Evolutionary conservation across 2,329 filamentous ascomycete genomes (phyloP), one percentile per base, ranked within the genome.

Genomic region (Nemania serpens): DNA sequence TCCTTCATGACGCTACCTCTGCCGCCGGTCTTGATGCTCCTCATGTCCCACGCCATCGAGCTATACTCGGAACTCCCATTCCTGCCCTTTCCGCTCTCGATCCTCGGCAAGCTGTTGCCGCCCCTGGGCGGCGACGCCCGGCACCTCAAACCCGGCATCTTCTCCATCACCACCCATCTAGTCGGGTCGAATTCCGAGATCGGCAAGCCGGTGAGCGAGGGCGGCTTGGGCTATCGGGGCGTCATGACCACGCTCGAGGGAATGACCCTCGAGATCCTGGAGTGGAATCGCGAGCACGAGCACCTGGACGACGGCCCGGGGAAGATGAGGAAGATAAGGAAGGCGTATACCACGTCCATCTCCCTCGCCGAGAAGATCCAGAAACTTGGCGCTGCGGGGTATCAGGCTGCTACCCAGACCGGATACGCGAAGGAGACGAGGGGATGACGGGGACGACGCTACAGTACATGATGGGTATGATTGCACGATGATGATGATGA

Each of bases 131-230:
- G 77, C 6, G 75, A 76, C 15, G 56, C 74, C 17, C 71, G 69
- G 54, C 71, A 76, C 53, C 64, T 80, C 25, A 74, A 78, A 64
- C 78, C 78, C 0, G 74, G 71, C 0, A 58, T 79, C 9, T 78
- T 79, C 55, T 76, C 74, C 11, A 77, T 79, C 43, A 74, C 73
- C 45, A 77, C 77, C 5, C 77, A 79, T 50, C 65, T 79, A 2
- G 69, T 77, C 5, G 76, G 71, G 3, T 71, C 67, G 2, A 75
- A 78, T 57, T 70, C 70, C 0, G 73, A 73, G 4, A 68, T 68
- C 0, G 64, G 71, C 15, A 72, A 67, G 59, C 67, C 75, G 0
- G 70, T 77, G 0, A 50, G 59, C 1, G 66, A 74, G 4, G 78
- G 77, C 10, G 78, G 77, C 0, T 64, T 80, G 15, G 77, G 76